Evolutionary conservation across 2,329 filamentous ascomycete species (phyloP), one percentile per base, ranked within the genome.

Genomic region (Monosporascus sp.): DNA sequence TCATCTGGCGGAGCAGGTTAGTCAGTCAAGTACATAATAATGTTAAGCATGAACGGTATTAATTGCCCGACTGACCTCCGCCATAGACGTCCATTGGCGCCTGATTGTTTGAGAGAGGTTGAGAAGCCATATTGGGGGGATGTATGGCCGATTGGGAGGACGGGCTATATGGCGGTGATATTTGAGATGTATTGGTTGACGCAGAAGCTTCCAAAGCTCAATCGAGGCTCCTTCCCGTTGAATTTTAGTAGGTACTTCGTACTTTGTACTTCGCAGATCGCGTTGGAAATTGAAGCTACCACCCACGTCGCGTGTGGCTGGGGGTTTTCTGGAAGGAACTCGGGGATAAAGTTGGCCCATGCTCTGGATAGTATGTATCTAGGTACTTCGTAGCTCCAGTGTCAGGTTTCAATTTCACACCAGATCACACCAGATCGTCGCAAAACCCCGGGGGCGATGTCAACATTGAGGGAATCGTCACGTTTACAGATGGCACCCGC

Each of bases 1-100:
- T 99, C 94, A 78, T 99, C 94, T 96, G 65, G 54, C 54, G 51
- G 52, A 54, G 55, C 19, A 51, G 26, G 54, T 64, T 53, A 56
- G 52, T 52, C 37, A 19, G 38, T 7, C 27, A 5, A 31, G 9
- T 11, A 31, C 27, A 31, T 31, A 14, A 14, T 11, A 31, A 5
- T n/a, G n/a, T 31, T 31, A 31, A 31, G 27, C 9, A 31, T 31
- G 14, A 0, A 31, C 2, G 27, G 27, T 14, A 31, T 14, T 9
- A 14, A 31, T 31, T 14, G 27, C 27, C 14, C 11, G 9, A 31
- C 61, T 56, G 59, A 66, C 65, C 65, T 60, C 65, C 65, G 24
- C 65, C 65, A 48, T 67, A 67, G 31, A 67, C 65, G 46, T 67
- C 65, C n/a, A 65, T 56, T 6, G 65, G 65, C 46, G 56, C 56